Base-by-base conservation (phyloP, 129 eudicot species). In the Arctium lappa region DNA sequence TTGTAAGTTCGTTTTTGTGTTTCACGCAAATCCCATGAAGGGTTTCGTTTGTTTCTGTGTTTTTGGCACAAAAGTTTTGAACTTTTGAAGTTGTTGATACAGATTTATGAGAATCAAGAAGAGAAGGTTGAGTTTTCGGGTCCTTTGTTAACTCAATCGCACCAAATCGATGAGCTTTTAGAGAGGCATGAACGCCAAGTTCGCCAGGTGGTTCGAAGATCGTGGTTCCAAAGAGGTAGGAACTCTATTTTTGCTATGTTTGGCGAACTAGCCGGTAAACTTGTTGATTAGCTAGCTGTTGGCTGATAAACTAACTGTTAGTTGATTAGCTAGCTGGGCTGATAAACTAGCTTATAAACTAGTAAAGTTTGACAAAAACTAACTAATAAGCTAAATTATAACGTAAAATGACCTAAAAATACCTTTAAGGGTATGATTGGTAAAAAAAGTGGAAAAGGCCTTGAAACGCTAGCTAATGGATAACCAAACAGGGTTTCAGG, bases 51-150 rank as follows among this genome's bases (percentile, higher is more conserved):
- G 68, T 48, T 75, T 44, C 50, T 68, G 42, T 34, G 60, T 79
- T 33, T 84, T 56, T 84, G 80, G 63, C 66, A 15, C 22, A 79
- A 56, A 56, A 73, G 27, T 66, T 79, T 65, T 84, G 37, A 84
- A 63, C 70, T 39, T 75, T 82, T 79, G 36, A 48, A 78, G 30
- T 65, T 77, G 69, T 34, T 72, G 83, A n/a, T 62, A 46, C 89
- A 91, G 92, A 86, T 82, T 77, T 89, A 81, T 81, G 88, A 88
- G 85, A 92, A 92, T 80, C 85, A 92, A 60, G 97, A 80, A 87
- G 98, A 95, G 70, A 90, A 89, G 85, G 94, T 95, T 76, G 98
- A 95, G 84, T 95, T 82, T 84, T 95, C 98, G 27, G 98, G 98
- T 73, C 98, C 98, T 2, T 83, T 95, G 82, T 79, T 95, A 75